Evolutionary conservation across 129 eudicot genomes (phyloP).

Genomic region (Cynara cardunculus): DNA sequence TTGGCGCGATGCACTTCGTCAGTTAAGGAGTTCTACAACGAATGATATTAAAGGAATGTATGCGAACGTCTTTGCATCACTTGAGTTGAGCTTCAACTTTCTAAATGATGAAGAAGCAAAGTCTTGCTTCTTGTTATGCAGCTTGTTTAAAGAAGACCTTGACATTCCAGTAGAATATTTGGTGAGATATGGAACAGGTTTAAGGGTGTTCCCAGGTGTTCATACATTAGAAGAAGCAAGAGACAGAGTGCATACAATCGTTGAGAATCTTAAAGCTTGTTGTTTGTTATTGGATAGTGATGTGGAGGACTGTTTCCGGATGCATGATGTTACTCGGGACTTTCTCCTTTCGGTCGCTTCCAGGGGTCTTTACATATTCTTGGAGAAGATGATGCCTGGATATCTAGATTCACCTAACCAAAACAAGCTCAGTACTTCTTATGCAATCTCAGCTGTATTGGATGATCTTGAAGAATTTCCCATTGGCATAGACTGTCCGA

Average conservation of each 20-base stretch:
- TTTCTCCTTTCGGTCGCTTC: slow-evolving; percentile 44
- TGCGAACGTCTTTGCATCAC: slow-evolving; percentile 34
- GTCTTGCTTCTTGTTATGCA: slow-evolving; percentile 39
- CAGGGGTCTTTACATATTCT: slow-evolving; percentile 23
- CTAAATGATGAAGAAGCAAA: slow-evolving; percentile 36
- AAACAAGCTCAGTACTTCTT: slow-evolving; percentile 20
- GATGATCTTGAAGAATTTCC: slow-evolving; percentile 31
- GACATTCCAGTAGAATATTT: slow-evolving; percentile 35
- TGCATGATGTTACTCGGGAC: slow-evolving; percentile 55
- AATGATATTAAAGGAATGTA: slow-evolving; percentile 39
- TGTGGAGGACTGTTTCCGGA: slow-evolving; percentile 30
- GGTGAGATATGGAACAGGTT: slow-evolving; percentile 48
- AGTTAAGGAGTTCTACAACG: slow-evolving; percentile 25
- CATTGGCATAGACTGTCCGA: slow-evolving; percentile 27
- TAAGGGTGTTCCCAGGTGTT: slow-evolving; percentile 39
- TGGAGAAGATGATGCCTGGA: slow-evolving; percentile 26
- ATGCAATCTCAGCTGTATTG: slow-evolving; percentile 36
- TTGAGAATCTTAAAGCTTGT: slow-evolving; percentile 38
- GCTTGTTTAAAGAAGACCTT: slow-evolving; percentile 43
- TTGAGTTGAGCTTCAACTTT: slow-evolving; percentile 39
- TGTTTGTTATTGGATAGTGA: slow-evolving; percentile 40
- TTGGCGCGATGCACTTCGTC: slow-evolving; percentile 40
- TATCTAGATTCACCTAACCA: slow-evolving; percentile 13
- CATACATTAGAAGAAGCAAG: slow-evolving; percentile 38
- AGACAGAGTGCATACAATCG: slow-evolving; percentile 30